Evolutionary conservation across 2,329 filamentous ascomycete species (phyloP).

Genomic region (Botryosphaeria dothidea): DNA sequence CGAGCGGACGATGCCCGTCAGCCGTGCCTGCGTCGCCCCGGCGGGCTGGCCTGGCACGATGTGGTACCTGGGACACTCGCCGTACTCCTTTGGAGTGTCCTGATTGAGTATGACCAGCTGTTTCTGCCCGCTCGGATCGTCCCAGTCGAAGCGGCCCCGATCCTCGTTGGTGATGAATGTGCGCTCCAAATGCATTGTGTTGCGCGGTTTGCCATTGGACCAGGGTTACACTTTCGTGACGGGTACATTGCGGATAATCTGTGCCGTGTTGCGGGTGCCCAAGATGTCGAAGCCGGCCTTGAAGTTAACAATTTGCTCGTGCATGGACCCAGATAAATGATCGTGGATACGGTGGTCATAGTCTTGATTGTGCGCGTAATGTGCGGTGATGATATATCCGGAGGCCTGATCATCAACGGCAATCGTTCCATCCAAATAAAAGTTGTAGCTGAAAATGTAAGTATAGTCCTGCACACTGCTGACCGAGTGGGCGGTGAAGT

Average conservation of each 20-base stretch:
- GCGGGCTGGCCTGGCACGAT: too few relatives aligned
- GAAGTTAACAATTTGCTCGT: constrained; percentile 45
- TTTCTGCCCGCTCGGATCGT: constrained; percentile 44
- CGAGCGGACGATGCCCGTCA: neutral
- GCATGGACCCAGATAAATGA: constrained; percentile 35
- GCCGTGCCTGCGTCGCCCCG: neutral
- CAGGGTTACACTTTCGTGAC: constrained; percentile 47
- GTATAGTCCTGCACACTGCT: constrained; percentile 44
- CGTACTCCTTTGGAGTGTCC: too few relatives aligned
- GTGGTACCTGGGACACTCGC: too few relatives aligned
- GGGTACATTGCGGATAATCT: constrained; percentile 30
- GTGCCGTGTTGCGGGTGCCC: constrained; percentile 37
- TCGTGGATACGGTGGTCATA: constrained; percentile 43
- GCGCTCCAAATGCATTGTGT: constrained; percentile 55
- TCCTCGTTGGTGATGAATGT: constrained; percentile 39
- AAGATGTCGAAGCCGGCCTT: constrained; percentile 43
- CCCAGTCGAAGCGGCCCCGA: constrained; percentile 48
- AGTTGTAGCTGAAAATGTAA: constrained; percentile 31
- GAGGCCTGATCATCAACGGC: constrained; percentile 29
- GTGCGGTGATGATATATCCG: constrained; percentile 30
- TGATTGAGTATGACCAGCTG: neutral
- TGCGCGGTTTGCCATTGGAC: constrained; percentile 48
- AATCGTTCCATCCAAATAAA: constrained; percentile 31
- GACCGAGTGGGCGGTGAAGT: constrained; percentile 48
- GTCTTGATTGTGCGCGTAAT: constrained; percentile 30